Percentiles rank a stretch among this genome's conserved stretches.
phyloP scores from a whole-genome alignment of 2,329 filamentous ascomycete genomes.

The Sarocladium strictum region DNA sequence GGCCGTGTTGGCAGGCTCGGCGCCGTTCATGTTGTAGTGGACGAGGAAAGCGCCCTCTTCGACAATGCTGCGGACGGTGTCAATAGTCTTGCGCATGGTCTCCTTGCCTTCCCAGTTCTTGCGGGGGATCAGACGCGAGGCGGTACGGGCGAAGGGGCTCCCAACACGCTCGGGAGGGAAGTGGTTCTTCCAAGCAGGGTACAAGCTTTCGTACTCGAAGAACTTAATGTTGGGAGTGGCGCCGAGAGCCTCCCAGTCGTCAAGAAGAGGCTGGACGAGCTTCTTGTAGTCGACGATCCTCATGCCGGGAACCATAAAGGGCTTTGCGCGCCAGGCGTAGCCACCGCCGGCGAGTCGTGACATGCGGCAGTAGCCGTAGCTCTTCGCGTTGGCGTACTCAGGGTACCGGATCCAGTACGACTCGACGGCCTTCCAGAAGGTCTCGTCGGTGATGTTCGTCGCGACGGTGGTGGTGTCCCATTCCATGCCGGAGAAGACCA shows the following conservation, averaged over 20 bases:
- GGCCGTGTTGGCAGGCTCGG: conserved; percentile 14
- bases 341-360: conserved; percentile 14
- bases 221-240: conserved; percentile 24
- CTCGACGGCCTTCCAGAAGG: conserved; percentile 26
- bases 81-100: conserved; percentile 15
- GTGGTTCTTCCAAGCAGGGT: conserved; percentile 30
- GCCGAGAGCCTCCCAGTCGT: conserved; percentile 22
- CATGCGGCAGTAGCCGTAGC: conserved; percentile 22
- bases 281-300: conserved; percentile 24
- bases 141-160: conserved; percentile 19
- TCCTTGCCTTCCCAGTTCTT: conserved; percentile 17
- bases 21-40: conserved; percentile 20
- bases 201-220: conserved; percentile 28
- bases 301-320: conserved; percentile 30
- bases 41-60: conserved; percentile 19
- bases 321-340: conserved; percentile 23
- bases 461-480: conserved; percentile 28
- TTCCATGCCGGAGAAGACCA: conserved; percentile 23
- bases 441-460: conserved; percentile 22
- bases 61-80: conserved; percentile 16
- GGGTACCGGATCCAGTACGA: conserved; percentile 26
- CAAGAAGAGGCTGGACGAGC: conserved; percentile 24
- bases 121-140: conserved; percentile 34
- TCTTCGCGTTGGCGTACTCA: conserved; percentile 20
- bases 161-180: conserved; percentile 27